Evolutionary conservation across 225 moss, liverwort and hornwort species (phyloP).

Genomic region (Physcomitrium patens): DNA sequence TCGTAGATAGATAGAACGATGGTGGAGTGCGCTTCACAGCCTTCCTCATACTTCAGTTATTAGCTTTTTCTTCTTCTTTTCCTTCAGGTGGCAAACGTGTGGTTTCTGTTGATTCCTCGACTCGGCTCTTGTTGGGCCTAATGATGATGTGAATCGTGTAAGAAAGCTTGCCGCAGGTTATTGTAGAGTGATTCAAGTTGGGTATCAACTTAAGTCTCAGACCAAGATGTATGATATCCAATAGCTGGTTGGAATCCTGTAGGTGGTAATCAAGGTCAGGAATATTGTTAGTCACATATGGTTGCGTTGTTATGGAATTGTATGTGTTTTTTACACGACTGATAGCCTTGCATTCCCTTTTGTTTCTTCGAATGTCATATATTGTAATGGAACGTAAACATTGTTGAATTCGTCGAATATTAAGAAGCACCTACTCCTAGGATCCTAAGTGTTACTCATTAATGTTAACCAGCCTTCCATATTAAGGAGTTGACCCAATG

Average conservation of each 20-base stretch:
- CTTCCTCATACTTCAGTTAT: not conserved
- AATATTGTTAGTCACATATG: constrained; percentile 12
- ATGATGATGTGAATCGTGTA: constrained; percentile 26
- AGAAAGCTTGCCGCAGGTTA: constrained; percentile 23
- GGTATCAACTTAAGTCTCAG: not conserved
- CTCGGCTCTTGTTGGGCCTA: constrained; percentile 6
- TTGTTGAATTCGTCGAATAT: too few relatives aligned
- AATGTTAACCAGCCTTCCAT: too few relatives aligned
- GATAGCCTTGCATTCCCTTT: too few relatives aligned
- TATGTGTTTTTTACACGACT: not conserved
- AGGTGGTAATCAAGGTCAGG: constrained; percentile 10
- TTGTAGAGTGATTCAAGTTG: constrained; percentile 13
- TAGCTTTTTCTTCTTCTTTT: not conserved
- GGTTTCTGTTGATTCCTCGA: constrained; percentile 16
- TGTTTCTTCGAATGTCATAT: too few relatives aligned
- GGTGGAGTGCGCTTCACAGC: too few relatives aligned
- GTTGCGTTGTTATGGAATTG: not conserved
- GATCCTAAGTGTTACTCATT: too few relatives aligned
- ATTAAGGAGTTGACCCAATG: too few relatives aligned
- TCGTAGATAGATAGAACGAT: constrained; percentile 19
- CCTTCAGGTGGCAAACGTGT: constrained; percentile 7
- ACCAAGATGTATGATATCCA: constrained; percentile 29
- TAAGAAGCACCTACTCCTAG: too few relatives aligned
- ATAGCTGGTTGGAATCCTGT: constrained; percentile 22
- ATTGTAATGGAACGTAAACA: too few relatives aligned